Percentiles rank a stretch among this genome's conserved stretches.
These are phyloP conservation scores for Kazachstania sp. DNA, from an alignment of 1,139 yeast genomes.

Conservation along the genomic window DNA sequence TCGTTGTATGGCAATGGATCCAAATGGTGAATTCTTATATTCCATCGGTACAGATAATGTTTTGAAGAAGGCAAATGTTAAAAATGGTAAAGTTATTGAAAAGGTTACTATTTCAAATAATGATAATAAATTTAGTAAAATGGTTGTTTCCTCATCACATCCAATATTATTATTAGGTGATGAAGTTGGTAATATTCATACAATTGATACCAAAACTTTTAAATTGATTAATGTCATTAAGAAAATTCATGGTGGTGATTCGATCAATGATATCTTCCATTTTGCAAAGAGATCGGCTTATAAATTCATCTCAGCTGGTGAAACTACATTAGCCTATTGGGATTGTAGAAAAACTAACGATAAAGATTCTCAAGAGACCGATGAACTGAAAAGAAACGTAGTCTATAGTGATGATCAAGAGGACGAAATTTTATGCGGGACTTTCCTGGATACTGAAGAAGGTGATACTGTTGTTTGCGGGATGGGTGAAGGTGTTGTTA, in stretches of 20 bases:
- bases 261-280: constrained; percentile 64
- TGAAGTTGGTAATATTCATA: constrained; percentile 60
- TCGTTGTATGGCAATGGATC: constrained; percentile 61
- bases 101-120: constrained; percentile 36
- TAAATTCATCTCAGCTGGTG: constrained; percentile 73
- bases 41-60: constrained; percentile 77
- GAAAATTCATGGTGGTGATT: constrained; percentile 56
- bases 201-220: constrained; percentile 49
- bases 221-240: constrained; percentile 37
- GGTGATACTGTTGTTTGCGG: constrained; percentile 68
- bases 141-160: constrained; percentile 56
- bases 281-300: constrained; percentile 66
- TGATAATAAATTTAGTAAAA: constrained; percentile 46
- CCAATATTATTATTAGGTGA: constrained; percentile 67
- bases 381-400: constrained; percentile 37
- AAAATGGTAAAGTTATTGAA: constrained; percentile 66
- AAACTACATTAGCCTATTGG: constrained; percentile 70
- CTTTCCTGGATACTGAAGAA: constrained; percentile 50
- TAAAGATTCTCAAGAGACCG: constrained; percentile 15
- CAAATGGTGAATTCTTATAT: constrained; percentile 41
- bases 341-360: constrained; percentile 54
- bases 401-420: constrained; percentile 77
- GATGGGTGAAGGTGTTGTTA: constrained; percentile 87
- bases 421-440: constrained; percentile 75
- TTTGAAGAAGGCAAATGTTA: constrained; percentile 63